Evolutionary conservation across 257 asterid species (phyloP).

Genomic region (Haberlea rhodopensis): DNA sequence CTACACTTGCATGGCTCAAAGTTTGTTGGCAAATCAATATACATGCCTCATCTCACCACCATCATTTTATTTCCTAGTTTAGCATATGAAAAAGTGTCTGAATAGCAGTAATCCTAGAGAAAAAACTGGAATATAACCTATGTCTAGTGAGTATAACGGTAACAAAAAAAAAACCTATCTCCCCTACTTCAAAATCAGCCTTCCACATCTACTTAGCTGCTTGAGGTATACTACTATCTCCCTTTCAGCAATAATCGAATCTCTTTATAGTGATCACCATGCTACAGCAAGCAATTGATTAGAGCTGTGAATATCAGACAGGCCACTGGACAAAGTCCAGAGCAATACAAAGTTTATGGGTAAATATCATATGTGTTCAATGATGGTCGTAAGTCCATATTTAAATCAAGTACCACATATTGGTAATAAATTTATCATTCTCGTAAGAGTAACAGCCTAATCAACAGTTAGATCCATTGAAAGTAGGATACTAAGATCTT

Average conservation of each 20-base stretch:
- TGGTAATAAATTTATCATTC: background rate
- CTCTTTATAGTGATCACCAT: no score
- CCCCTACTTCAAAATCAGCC: no score
- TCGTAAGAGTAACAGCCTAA: background rate
- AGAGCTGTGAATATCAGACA: no score
- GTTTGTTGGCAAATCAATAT: slow-evolving; percentile 12
- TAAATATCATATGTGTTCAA: background rate
- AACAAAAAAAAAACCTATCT: no score
- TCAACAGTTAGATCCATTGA: background rate
- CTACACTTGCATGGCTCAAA: background rate
- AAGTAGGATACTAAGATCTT: background rate
- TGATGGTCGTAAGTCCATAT: background rate
- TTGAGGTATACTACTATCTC: no score
- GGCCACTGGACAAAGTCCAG: no score
- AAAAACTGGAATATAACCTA: slow-evolving; percentile 9
- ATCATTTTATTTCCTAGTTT: slow-evolving; percentile 1
- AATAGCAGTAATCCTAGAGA: slow-evolving; percentile 2
- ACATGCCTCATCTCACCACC: slow-evolving; percentile 22
- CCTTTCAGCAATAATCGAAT: no score
- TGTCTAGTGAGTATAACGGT: background rate
- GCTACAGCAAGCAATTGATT: no score
- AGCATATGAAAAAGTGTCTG: slow-evolving; percentile 16
- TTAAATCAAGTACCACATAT: no score
- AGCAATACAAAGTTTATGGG: background rate
- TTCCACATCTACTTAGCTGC: no score